phyloP scores from a whole-genome alignment of 768 basidiomycete species.

The Fomitopsis pulvina region DNA sequence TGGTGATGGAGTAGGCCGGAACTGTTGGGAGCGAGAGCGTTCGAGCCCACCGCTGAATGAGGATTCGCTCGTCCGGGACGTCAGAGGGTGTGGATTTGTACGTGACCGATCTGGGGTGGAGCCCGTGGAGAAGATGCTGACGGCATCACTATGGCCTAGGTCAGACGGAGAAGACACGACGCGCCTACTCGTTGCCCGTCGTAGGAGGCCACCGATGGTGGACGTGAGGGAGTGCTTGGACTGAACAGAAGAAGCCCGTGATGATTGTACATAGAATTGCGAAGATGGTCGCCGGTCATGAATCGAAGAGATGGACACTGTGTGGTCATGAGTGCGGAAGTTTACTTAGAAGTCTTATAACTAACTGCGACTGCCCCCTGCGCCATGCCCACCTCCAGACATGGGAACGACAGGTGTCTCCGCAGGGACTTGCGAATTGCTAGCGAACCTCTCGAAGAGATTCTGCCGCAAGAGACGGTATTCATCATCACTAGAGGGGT shows the following conservation, averaged over 20 bases:
- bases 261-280: constrained; percentile 15
- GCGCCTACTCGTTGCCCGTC: constrained; percentile 25
- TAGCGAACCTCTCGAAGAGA: constrained; percentile 74
- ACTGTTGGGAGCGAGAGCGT: constrained; percentile 8
- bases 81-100: constrained; percentile 24
- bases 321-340: background rate
- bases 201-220: constrained; percentile 29
- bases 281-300: constrained; percentile 18
- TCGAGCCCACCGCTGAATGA: constrained; percentile 11
- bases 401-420: constrained; percentile 61
- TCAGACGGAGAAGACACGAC: constrained; percentile 17
- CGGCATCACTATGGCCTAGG: constrained; percentile 18
- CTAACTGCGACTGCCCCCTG: constrained; percentile 15
- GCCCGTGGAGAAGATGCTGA: constrained; percentile 23
- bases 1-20: constrained; percentile 6
- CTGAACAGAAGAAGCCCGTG: constrained; percentile 23
- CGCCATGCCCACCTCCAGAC: constrained; percentile 13
- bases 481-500: constrained; percentile 63
- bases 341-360: constrained; percentile 2
- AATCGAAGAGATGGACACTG: constrained; percentile 12
- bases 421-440: constrained; percentile 47
- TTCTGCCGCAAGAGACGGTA: constrained; percentile 80
- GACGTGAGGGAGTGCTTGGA: constrained; percentile 28
- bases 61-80: constrained; percentile 44
- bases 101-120: constrained; percentile 11